Base-by-base conservation (phyloP, 208 protist species). In the Trichomonas tenax region DNA sequence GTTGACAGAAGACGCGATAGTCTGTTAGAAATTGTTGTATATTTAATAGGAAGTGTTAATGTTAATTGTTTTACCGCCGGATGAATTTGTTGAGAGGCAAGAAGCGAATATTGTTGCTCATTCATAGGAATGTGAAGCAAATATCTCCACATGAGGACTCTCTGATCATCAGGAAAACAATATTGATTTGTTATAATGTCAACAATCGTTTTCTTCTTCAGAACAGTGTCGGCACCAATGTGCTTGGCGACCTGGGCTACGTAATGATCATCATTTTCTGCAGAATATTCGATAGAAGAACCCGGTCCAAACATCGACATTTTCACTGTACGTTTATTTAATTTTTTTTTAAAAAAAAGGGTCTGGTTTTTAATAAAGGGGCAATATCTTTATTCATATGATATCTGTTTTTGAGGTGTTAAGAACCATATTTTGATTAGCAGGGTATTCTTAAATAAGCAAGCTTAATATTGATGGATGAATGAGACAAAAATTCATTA, bases 101-200 rank as follows among this genome's bases (percentile, higher is more conserved):
- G 95, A n/a, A 84, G 11, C 8, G 38, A 17, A 72, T 95, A 96
- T 44, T 63, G 49, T 41, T 96, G 36, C 31, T 93, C 89, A 49
- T 96, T 96, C 95, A 96, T 95, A 8, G 96, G 96, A 81, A 96
- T 46, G 46, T 51, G 82, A 4, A 96, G 31, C 23, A 96, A 46
- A 81, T 96, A 95, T 96, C 96, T 31, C 96, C 96, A 96, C 49
- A 96, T 95, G 14, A 96, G 34, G 31, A 44, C 26, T 72, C 96
- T 63, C 9, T 96, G 95, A 41, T 96, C 84, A 96, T 41, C 36
- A n/a, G 96, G 96, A 96, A 93, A 93, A 4, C 44, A 93, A 58
- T 93, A 38, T 48, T 93, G 40, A n/a, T 51, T 48, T 0, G 40
- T 48, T 0, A 93, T 93, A 38, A 93, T 93, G n/a, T 51, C 44